These are phyloP conservation scores for Emmonsiellopsis sp. DNA, from an alignment of 2,329 filamentous ascomycete species.

Conservation along the genomic window DNA sequence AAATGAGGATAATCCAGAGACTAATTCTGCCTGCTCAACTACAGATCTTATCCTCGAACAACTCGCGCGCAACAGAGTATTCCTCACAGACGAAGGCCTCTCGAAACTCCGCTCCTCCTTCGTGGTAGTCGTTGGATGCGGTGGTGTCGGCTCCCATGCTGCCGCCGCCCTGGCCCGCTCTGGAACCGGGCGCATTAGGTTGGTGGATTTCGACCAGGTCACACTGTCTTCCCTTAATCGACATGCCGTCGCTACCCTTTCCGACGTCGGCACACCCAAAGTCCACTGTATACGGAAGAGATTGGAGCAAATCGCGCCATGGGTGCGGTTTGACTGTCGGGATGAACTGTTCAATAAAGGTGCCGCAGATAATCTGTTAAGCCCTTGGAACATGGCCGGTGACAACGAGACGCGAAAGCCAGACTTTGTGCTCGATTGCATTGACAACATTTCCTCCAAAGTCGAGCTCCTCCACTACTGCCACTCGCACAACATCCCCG, in stretches of 20 bases:
- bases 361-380: constrained; percentile 58
- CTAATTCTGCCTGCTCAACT: constrained; percentile 5
- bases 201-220: constrained; percentile 97
- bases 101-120: constrained; percentile 70
- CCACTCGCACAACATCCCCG: constrained; percentile 62
- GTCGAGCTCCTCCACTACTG: constrained; percentile 85
- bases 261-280: constrained; percentile 88
- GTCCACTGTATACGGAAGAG: constrained; percentile 73
- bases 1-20: neutral
- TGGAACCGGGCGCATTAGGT: constrained; percentile 74
- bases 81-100: constrained; percentile 74
- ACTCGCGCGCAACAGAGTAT: constrained; percentile 83
- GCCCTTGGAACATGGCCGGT: constrained; percentile 49
- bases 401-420: constrained; percentile 44
- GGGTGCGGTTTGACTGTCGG: constrained; percentile 79
- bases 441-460: constrained; percentile 97
- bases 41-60: constrained; percentile 88
- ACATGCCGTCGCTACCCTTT: constrained; percentile 89
- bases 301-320: constrained; percentile 78
- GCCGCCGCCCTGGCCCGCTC: constrained; percentile 77
- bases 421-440: constrained; percentile 90
- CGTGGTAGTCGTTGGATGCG: constrained; percentile 82
- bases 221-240: constrained; percentile 88
- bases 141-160: constrained; percentile 90
- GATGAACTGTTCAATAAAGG: constrained; percentile 71